Conservation (phyloP, 2,329 filamentous ascomycete species). For the Fusarium subtropicale region DNA sequence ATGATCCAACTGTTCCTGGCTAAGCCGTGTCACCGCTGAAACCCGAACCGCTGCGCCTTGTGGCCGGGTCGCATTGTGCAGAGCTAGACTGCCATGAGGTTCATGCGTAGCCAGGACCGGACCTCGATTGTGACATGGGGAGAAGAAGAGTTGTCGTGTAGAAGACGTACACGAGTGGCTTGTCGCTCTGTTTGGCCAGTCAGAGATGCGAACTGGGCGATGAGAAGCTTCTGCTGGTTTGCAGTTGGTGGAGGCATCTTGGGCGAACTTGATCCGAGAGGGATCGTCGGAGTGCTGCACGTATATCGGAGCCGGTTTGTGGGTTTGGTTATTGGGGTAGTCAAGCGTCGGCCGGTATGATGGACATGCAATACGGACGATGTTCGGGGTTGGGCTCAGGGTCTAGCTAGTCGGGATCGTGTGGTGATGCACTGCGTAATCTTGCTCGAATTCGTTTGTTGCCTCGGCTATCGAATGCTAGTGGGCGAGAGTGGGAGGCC, state of each 20-base stretch:
- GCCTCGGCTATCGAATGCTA: not conserved
- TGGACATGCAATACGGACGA: constrained; percentile 12
- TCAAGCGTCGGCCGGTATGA: not conserved
- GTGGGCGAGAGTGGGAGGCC: not conserved
- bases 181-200: constrained; percentile 59
- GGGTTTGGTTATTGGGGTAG: not conserved
- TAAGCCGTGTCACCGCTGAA: constrained; percentile 39
- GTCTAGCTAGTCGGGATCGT: constrained; percentile 9
- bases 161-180: constrained; percentile 58
- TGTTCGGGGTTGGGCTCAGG: constrained; percentile 5
- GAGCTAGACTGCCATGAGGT: constrained; percentile 23
- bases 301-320: constrained; percentile 1
- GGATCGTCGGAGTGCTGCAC: not conserved
- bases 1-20: constrained; percentile 26
- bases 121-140: constrained; percentile 8
- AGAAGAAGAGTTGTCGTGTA: constrained; percentile 4
- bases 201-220: constrained; percentile 56
- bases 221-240: constrained; percentile 56
- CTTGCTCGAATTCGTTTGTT: not conserved
- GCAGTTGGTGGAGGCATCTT: constrained; percentile 54
- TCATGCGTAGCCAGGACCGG: constrained; percentile 7
- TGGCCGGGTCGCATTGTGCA: constrained; percentile 11
- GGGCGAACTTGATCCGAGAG: constrained; percentile 6
- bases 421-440: not conserved
- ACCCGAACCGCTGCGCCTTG: constrained; percentile 25